Conservation (phyloP, 257 asterid species). For the Ilex asprella region DNA sequence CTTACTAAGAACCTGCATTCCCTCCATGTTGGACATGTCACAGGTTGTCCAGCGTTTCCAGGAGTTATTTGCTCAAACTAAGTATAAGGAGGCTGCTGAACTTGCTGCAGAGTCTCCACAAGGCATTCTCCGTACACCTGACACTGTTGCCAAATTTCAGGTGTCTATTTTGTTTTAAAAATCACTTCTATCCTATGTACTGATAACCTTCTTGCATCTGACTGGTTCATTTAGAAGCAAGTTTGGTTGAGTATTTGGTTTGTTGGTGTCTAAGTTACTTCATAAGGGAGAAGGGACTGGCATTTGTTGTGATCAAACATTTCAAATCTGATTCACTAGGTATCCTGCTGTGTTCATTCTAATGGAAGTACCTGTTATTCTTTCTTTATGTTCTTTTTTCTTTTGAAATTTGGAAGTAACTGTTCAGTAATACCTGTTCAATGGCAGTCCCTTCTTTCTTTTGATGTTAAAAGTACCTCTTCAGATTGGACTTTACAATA, state of each 20-base stretch:
- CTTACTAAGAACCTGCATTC: neutral
- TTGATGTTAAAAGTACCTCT: no score
- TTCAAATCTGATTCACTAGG: no score
- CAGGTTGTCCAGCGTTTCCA: slow-evolving; percentile 99
- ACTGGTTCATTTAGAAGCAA: neutral
- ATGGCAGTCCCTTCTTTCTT: neutral
- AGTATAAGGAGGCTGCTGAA: slow-evolving; percentile 99
- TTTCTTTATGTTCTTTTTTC: no score
- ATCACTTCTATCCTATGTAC: slow-evolving; percentile 1
- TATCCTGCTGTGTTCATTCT: no score
- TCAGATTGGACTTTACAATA: neutral
- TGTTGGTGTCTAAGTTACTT: no score
- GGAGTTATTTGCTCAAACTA: slow-evolving; percentile 97
- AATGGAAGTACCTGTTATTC: no score
- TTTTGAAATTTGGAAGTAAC: no score
- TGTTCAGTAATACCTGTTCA: neutral
- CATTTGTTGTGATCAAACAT: no score
- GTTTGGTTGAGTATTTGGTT: neutral
- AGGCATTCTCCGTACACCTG: slow-evolving; percentile 96
- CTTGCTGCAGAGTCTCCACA: slow-evolving; percentile 99
- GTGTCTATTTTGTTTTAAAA: slow-evolving; percentile 23
- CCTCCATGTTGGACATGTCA: slow-evolving; percentile 11
- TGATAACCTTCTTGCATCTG: neutral
- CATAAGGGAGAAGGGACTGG: no score
- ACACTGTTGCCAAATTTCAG: slow-evolving; percentile 98